Evolutionary conservation across 1,284 basidiomycete species (phyloP), one percentile per base, ranked within the genome.

Genomic region (Tranzscheliella williamsii): DNA sequence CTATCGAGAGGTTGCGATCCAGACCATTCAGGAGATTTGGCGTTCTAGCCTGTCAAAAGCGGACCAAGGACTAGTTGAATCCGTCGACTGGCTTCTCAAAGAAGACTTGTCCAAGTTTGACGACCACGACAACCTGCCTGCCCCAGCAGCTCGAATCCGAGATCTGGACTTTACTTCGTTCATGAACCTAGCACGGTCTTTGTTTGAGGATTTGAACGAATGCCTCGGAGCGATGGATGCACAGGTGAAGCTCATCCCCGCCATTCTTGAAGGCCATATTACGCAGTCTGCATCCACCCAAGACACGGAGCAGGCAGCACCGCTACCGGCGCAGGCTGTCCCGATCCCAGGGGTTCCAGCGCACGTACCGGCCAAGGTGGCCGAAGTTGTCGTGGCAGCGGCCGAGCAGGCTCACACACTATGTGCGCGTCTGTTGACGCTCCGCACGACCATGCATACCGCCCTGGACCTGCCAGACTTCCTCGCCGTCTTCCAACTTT

Each of bases 391-490:
- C 24, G 84, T 86, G 2, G 87, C 89, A 0, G 85, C 86, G 0
- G 86, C 89, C 31, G 91, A 95, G 72, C 83, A 92, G 6, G 86
- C 90, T 7, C 92, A 94, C 75, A 83, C 85, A 7, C 84, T 89
- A 20, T 85, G 85, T 1, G 88, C 90, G 6, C 89, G 87, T 72
- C 82, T 94, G 23, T 79, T 97, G 24, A 82, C 84, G 34, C 81
- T 86, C 4, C 86, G 94, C 15, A 42, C 58, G 3, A 45, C 46
- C 2, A 85, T 87, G 52, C 90, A 95, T 73, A 82, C 87, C 0
- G 78, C 83, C 6, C 82, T 97, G 17, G 81, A 85, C 23, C 79
- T 96, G 30, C 78, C 82, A 2, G 84, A 86, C 26, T 98, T 97
- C 80, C 81, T 91, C 30, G 83, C 82, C 21, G 81, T 96, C 44